These are phyloP conservation scores for Cadophora sp. DNA, from an alignment of 2,329 filamentous ascomycete species.

Conservation along the genomic window DNA sequence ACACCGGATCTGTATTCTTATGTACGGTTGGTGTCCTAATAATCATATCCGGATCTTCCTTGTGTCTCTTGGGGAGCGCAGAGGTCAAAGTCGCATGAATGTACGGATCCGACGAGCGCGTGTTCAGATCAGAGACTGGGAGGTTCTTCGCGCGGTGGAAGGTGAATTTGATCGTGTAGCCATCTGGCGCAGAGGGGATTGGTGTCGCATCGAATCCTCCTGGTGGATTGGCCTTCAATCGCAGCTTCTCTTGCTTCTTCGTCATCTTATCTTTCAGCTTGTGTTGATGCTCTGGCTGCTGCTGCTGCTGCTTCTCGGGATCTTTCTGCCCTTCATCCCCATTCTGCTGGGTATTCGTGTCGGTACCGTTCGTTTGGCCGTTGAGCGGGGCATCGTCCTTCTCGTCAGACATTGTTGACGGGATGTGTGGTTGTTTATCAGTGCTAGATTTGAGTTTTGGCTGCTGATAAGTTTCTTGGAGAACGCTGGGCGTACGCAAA, in stretches of 20 bases:
- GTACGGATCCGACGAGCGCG: slow-evolving; percentile 83
- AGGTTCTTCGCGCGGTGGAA: slow-evolving; percentile 84
- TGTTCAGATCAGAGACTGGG: slow-evolving; percentile 80
- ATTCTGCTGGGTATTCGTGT: slow-evolving; percentile 25
- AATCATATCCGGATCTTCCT: slow-evolving; percentile 79
- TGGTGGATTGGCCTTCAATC: slow-evolving; percentile 42
- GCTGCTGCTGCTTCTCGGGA: slow-evolving; percentile 28
- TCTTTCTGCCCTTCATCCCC: slow-evolving; percentile 8
- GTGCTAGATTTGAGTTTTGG: not conserved
- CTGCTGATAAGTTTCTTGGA: not conserved
- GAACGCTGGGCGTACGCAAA: slow-evolving; percentile 10
- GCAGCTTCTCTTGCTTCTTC: slow-evolving; percentile 43
- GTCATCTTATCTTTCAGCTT: slow-evolving; percentile 43
- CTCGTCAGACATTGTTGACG: slow-evolving; percentile 23
- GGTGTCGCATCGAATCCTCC: slow-evolving; percentile 85
- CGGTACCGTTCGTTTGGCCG: slow-evolving; percentile 19
- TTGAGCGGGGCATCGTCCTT: slow-evolving; percentile 27
- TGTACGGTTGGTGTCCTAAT: slow-evolving; percentile 80
- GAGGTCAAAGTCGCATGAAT: slow-evolving; percentile 75
- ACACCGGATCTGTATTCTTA: slow-evolving; percentile 74
- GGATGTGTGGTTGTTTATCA: not conserved
- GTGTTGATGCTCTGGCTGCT: slow-evolving; percentile 17
- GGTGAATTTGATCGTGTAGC: slow-evolving; percentile 85
- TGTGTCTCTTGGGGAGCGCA: slow-evolving; percentile 75
- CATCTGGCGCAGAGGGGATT: slow-evolving; percentile 74